Conservation (phyloP, 148 eudicot genomes). For the Camellia sinensis region DNA sequence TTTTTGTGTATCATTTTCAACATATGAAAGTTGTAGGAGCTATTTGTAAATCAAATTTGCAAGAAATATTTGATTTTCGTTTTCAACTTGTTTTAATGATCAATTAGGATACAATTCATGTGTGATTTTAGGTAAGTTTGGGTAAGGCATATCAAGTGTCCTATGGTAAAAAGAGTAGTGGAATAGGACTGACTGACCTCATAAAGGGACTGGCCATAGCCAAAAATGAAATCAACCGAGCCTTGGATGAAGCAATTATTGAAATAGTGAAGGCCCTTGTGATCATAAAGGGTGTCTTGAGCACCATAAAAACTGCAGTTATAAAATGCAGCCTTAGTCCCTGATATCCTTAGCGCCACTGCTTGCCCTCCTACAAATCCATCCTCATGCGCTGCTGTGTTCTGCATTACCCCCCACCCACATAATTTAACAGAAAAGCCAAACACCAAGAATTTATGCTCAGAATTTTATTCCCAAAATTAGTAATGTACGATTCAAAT, state of each 20-base stretch:
- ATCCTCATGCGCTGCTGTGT: slow-evolving; percentile 48
- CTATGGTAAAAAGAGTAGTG: background rate
- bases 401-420: slow-evolving; percentile 23
- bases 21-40: too few species aligned
- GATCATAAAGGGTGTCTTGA: slow-evolving; percentile 75
- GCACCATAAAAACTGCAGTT: slow-evolving; percentile 50
- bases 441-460: too few species aligned
- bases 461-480: too few species aligned
- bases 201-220: slow-evolving; percentile 53
- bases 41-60: too few species aligned
- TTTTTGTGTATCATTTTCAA: too few species aligned
- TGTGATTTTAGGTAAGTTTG: too few species aligned
- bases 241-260: slow-evolving; percentile 62
- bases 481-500: too few species aligned
- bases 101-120: too few species aligned
- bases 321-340: slow-evolving; percentile 57
- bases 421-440: too few species aligned
- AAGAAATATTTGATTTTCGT: too few species aligned
- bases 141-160: too few species aligned
- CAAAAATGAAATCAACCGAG: slow-evolving; percentile 73
- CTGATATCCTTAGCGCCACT: slow-evolving; percentile 63
- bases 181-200: slow-evolving; percentile 25
- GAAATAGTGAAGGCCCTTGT: slow-evolving; percentile 65
- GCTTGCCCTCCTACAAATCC: slow-evolving; percentile 60
- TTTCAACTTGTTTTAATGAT: too few species aligned